Base-by-base conservation (phyloP, 768 basidiomycete species). In the Chiua virens region DNA sequence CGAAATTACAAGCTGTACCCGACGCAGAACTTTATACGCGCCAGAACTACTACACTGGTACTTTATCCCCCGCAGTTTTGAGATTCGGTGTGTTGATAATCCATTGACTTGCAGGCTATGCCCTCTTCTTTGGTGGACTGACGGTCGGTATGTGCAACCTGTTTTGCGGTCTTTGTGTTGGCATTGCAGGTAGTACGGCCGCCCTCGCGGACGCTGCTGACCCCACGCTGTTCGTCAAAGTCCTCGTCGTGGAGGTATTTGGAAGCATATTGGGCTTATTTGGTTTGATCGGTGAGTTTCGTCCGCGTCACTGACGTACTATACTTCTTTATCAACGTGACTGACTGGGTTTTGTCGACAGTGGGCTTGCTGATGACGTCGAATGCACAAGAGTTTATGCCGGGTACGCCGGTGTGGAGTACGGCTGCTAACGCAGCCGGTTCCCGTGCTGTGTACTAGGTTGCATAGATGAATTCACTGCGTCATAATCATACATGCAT, bases 121-220 rank as follows among this genome's bases (percentile, higher is more conserved):
- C 96, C 3, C 79, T 98, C 45, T 98, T 99, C 79, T 98, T 95
- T 87, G 95, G 94, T 21, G 97, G 97, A 27, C 73, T 98, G 30
- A 94, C 93, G 3, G 95, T 96, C 25, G 97, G 97, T 15, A 66
- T 84, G 5, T 98, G 96, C 73, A 98, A 98, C 71, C 80, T 98
- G 22, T 79, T 99, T 20, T 98, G 97, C 54, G 97, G 97, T 54
- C 72, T 98, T 50, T 90, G 86, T 14, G 97, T 99, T 42, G 96
- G 97, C 35, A 81, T 98, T 65, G 93, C 92, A 6, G 97, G 97
- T 1, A 91, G 94, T 3, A 98, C 93, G 17, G 96, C 95, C 4
- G 97, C 97, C 1, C 75, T 98, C 30, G 85, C 92, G 11, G 97
- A 98, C 67, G 97, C 96, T 20, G 90, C 95, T 11, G 95, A 98